Evolutionary conservation across 345 rosid species (phyloP).

Genomic region (Rubroshorea leprosula): DNA sequence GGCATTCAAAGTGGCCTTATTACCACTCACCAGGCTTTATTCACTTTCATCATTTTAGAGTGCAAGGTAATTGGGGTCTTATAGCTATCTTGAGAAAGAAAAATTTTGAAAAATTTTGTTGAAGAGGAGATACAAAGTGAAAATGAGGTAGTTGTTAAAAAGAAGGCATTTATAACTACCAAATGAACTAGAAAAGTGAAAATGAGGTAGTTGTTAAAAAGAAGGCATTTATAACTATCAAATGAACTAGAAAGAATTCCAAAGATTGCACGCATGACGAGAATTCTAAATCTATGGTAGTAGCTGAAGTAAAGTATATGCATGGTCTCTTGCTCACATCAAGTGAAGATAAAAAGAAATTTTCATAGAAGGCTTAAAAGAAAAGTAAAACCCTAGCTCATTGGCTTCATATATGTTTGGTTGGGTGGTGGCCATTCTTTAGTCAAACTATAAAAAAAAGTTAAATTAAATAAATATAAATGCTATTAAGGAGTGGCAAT

Average conservation of each 20-base stretch:
- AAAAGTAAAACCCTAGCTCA: conserved; percentile 46
- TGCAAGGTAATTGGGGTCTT: conserved; percentile 39
- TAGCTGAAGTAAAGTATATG: too few relatives aligned
- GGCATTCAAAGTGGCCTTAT: conserved; percentile 34
- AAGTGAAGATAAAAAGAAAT: too few relatives aligned
- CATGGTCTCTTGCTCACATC: too few relatives aligned
- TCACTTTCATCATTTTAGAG: conserved; percentile 36
- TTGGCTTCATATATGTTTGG: too few relatives aligned
- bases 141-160: conserved; percentile 36
- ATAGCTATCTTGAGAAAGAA: conserved; percentile 52
- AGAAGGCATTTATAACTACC: conserved; percentile 37
- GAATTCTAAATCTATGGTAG: too few relatives aligned
- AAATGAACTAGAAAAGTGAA: conserved; percentile 39
- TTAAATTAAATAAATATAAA: too few relatives aligned
- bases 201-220: conserved; percentile 37
- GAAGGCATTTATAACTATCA: conserved; percentile 38
- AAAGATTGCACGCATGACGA: too few relatives aligned
- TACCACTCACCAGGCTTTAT: conserved; percentile 29
- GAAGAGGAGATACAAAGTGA: conserved; percentile 40
- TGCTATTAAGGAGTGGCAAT: too few relatives aligned
- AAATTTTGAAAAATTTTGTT: conserved; percentile 29
- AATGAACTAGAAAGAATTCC: too few relatives aligned
- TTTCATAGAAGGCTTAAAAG: conserved; percentile 32
- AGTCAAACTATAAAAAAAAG: too few relatives aligned
- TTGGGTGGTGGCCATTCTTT: too few relatives aligned